phyloP scores from a whole-genome alignment of 345 rosid species.

The Geranium rotundifolium region DNA sequence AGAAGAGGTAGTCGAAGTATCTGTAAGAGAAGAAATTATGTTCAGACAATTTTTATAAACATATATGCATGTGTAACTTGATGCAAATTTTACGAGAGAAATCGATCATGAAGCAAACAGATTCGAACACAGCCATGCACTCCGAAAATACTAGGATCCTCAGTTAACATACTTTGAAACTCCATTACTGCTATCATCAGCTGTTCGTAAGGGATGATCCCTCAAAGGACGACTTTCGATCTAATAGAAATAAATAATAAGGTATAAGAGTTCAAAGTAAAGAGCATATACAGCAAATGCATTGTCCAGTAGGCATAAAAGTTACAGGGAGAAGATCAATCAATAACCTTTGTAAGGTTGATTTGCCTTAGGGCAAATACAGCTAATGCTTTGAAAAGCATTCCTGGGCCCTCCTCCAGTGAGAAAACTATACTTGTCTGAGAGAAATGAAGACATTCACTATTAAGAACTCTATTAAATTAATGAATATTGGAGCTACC shows the following conservation, averaged over 20 bases:
- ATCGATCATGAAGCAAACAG: not conserved
- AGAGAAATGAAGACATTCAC: slow-evolving; percentile 11
- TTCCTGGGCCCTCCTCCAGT: slow-evolving; percentile 93
- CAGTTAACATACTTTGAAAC: slow-evolving; percentile 32
- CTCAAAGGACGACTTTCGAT: slow-evolving; percentile 96
- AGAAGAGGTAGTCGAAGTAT: slow-evolving; percentile 82
- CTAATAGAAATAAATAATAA: slow-evolving; percentile 25
- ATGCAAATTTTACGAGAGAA: no score
- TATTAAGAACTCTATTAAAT: not conserved
- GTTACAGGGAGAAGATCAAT: not conserved
- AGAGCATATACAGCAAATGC: not conserved
- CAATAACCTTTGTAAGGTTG: slow-evolving; percentile 70
- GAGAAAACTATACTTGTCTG: slow-evolving; percentile 97
- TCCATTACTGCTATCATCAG: slow-evolving; percentile 42
- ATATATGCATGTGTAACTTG: no score
- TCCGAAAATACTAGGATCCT: not conserved
- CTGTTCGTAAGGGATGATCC: slow-evolving; percentile 46
- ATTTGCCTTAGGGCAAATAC: slow-evolving; percentile 85
- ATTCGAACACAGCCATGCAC: not conserved
- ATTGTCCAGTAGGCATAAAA: not conserved
- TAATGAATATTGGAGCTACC: not conserved
- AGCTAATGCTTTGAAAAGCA: slow-evolving; percentile 96
- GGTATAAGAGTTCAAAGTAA: not conserved
- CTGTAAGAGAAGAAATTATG: slow-evolving; percentile 23
- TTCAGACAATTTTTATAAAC: not conserved